Base-by-base conservation (phyloP, 2,329 filamentous ascomycete species). In the Fusarium buxicola region DNA sequence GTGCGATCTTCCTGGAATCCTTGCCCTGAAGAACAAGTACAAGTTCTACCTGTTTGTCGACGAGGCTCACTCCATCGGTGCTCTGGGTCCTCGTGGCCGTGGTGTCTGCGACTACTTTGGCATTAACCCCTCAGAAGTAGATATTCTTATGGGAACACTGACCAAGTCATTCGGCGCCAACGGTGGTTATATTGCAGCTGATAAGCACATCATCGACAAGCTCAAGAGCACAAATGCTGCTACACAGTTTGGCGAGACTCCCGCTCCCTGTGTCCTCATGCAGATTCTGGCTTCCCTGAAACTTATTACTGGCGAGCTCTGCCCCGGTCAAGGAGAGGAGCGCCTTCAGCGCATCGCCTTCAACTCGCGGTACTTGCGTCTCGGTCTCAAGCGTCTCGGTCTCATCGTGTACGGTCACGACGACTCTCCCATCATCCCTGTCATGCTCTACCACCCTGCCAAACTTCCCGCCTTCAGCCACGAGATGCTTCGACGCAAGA, bases 141-240 rank as follows among this genome's bases (percentile, higher is more conserved):
- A 99, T 75, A 92, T 99, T 72, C 86, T 99, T 47, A 99, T 99
- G 95, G 95, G 95, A 66, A 99, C 95, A 3, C 82, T 99, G 60
- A 99, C 95, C 64, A 99, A 99, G 78, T 98, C 95, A 1, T 99
- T 99, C 70, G 95, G 95, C 70, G 95, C 95, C 67, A 99, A 99
- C 72, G 95, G 95, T 73, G 95, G 95, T 63, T 99, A 99, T 75
- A 86, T 99, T 66, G 92, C 93, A 10, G 94, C 89, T 15, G 92
- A 96, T 60, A 95, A 96, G 79, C 81, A 86, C 69, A 92, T 97
- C 74, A 94, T 99, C 70, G 92, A 97, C 77, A 96, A 97, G 80
- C 88, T 99, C 55, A 87, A 91, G 67, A 87, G 86, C 55, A 91
- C 89, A 68, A 98, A 98, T 71, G 91, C 94, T 13, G 93, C 91